phyloP scores from a whole-genome alignment of 805 yeast species.

The Saccharomycopsis lassenensis region DNA sequence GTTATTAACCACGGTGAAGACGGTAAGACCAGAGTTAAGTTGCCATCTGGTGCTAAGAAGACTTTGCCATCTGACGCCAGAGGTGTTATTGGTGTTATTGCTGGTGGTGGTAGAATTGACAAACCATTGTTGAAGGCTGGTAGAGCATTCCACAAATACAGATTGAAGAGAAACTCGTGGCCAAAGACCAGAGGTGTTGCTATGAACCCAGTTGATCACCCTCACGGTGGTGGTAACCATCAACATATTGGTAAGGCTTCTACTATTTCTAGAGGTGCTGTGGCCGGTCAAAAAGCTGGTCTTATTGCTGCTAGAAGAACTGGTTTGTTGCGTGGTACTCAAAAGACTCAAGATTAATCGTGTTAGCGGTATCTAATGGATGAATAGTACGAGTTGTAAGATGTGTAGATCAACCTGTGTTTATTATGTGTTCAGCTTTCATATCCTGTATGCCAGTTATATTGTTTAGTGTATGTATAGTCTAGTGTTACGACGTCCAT shows the following conservation, averaged over 20 bases:
- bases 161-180: slow-evolving; percentile 99
- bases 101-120: slow-evolving; percentile 99
- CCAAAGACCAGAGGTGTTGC: slow-evolving; percentile 99
- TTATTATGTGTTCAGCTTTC: too few relatives aligned
- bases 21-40: slow-evolving; percentile 97
- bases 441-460: too few relatives aligned
- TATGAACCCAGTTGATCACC: slow-evolving; percentile 99
- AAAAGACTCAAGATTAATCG: slow-evolving; percentile 78
- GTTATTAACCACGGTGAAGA: slow-evolving; percentile 99
- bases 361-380: too few relatives aligned
- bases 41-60: slow-evolving; percentile 99
- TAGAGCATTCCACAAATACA: slow-evolving; percentile 99
- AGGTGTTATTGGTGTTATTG: slow-evolving; percentile 99
- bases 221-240: slow-evolving; percentile 99
- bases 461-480: too few relatives aligned
- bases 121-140: slow-evolving; percentile 99
- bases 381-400: too few relatives aligned
- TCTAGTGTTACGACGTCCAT: too few relatives aligned
- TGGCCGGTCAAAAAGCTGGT: slow-evolving; percentile 99
- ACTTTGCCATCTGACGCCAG: slow-evolving; percentile 90
- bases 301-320: slow-evolving; percentile 99
- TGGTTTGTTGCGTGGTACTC: slow-evolving; percentile 99
- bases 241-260: slow-evolving; percentile 99
- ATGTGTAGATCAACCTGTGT: too few relatives aligned
- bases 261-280: slow-evolving; percentile 98